Evolutionary conservation across 352 stramenopile species (phyloP), one percentile per base, ranked within the genome.

Genomic region (Pythium dissotocum): DNA sequence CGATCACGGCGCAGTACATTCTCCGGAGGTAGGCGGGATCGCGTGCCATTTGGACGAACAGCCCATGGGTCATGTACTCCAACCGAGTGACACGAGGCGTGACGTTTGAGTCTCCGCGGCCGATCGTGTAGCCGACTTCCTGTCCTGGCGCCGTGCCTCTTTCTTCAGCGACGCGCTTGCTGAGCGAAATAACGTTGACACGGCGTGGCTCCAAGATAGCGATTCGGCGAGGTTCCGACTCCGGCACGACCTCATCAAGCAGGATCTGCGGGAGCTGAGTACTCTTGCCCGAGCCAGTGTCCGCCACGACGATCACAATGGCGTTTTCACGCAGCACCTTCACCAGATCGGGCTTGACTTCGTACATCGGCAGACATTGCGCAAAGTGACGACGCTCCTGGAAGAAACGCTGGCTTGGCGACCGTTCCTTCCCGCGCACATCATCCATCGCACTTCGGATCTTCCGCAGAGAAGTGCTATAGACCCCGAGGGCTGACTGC

Each of bases 241-340:
- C 13, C 0, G 59, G 44, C 30, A 79, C 1, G 4, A 77, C 60
- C 24, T 72, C 53, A 30, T 77, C 67, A n/a, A 79, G 30, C 10
- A 79, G 28, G 16, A 77, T 53, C 35, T 79, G 73, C 6, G 69
- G 73, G 0, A 79, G 56, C 48, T 75, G 70, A 2, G 73, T 79
- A 36, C 68, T 74, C 42, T 78, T 78, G 1, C 72, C 72, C 8
- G 68, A 78, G 0, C 72, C 72, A 26, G 72, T 78, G 33, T 78
- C 72, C 1, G 68, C 72, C 24, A 70, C 52, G 10, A 78, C 12
- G 24, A 78, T 63, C 10, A 75, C 24, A 5, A 76, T 66, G 14
- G 35, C 4, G 10, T 49, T 63, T 1, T 28, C 51, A 3, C 30
- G 18, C 10, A 78, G 58, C 16, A 58, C 6, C 9, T 71, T 33